Evolutionary conservation across 306 rosid genomes (phyloP).

Genomic region (Medicago lupulina): DNA sequence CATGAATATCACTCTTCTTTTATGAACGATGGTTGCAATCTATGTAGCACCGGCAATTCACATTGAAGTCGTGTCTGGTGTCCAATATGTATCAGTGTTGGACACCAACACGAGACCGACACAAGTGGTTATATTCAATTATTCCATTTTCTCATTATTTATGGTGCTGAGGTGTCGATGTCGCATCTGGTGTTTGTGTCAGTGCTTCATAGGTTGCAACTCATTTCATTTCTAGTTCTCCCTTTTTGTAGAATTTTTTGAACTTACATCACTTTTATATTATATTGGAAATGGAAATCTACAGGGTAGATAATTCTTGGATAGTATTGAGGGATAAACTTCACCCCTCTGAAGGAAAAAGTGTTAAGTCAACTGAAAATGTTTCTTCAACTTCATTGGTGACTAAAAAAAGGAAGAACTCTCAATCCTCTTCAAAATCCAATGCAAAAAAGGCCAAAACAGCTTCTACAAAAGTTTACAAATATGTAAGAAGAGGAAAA

Average conservation of each 20-base stretch:
- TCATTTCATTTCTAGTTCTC: background rate
- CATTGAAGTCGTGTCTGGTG: background rate
- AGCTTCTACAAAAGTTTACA: slow-evolving; percentile 14
- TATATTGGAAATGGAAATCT: slow-evolving; percentile 23
- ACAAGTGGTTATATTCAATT: background rate
- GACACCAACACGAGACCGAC: background rate
- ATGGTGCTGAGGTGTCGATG: background rate
- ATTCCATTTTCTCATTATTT: background rate
- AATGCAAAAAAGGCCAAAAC: slow-evolving; percentile 42
- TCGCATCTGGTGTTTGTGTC: background rate
- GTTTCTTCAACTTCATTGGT: slow-evolving; percentile 29
- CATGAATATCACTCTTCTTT: background rate
- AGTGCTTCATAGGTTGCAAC: background rate
- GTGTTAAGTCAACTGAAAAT: background rate
- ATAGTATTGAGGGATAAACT: slow-evolving; percentile 52
- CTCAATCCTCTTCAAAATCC: slow-evolving; percentile 40
- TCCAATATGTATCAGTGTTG: background rate
- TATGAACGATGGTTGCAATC: background rate
- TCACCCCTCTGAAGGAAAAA: slow-evolving; percentile 38
- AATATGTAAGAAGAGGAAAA: background rate
- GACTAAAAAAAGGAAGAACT: slow-evolving; percentile 43
- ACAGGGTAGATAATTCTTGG: slow-evolving; percentile 56
- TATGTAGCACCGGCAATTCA: background rate
- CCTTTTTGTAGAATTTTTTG: background rate
- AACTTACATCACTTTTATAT: background rate